Conservation (phyloP, 177 flowering plant genomes). For the Vitis hybrid region DNA sequence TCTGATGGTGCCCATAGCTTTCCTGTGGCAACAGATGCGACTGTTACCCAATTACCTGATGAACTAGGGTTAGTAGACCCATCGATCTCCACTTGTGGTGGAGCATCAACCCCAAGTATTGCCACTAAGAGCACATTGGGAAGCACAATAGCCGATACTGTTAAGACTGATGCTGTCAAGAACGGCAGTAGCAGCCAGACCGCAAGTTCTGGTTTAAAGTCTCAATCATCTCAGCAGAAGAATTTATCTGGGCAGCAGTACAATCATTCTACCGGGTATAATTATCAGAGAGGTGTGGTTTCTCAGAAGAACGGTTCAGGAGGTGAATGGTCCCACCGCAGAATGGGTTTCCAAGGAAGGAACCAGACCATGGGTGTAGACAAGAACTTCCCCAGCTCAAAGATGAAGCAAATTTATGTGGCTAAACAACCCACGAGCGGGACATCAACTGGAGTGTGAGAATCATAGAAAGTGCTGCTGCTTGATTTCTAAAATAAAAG, state of each 20-base stretch:
- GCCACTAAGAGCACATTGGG: slow-evolving; percentile 29
- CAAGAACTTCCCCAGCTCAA: slow-evolving; percentile 42
- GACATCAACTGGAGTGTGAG: slow-evolving; percentile 22
- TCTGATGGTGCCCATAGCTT: slow-evolving; percentile 37
- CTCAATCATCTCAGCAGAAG: slow-evolving; percentile 45
- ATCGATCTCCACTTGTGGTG: slow-evolving; percentile 23
- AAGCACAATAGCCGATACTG: slow-evolving; percentile 22
- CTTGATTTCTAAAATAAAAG: background rate
- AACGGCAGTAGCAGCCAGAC: slow-evolving; percentile 26
- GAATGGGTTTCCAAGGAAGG: slow-evolving; percentile 65
- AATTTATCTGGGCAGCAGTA: slow-evolving; percentile 42
- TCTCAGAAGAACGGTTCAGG: slow-evolving; percentile 48
- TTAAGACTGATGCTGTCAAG: slow-evolving; percentile 20
- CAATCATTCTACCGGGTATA: slow-evolving; percentile 41
- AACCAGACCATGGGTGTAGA: slow-evolving; percentile 56
- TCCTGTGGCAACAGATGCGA: slow-evolving; percentile 29
- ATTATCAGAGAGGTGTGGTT: slow-evolving; percentile 49
- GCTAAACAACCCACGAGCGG: slow-evolving; percentile 60
- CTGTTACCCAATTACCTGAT: slow-evolving; percentile 48
- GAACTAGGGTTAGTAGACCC: slow-evolving; percentile 62
- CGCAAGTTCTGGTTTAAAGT: slow-evolving; percentile 26
- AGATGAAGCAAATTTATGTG: slow-evolving; percentile 84
- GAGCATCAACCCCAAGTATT: slow-evolving; percentile 22
- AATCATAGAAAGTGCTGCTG: background rate
- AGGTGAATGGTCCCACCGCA: slow-evolving; percentile 67